phyloP scores from a whole-genome alignment of 257 asterid species.

The Rubia yunnanensis region DNA sequence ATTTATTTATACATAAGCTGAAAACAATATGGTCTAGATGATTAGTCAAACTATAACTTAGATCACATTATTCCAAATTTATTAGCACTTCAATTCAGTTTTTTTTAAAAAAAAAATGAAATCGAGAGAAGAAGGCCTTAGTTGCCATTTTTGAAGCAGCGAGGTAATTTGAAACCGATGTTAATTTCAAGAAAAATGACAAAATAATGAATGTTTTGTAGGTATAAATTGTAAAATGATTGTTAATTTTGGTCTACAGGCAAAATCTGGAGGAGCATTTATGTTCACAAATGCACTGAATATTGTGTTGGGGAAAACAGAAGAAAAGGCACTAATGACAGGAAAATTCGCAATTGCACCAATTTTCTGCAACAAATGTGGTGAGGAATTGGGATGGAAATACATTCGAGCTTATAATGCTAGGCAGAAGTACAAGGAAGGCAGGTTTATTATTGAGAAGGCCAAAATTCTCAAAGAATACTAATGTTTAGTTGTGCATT shows the following conservation, averaged over 20 bases:
- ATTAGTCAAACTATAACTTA: too few relatives aligned
- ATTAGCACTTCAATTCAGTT: too few relatives aligned
- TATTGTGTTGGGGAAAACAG: slow-evolving; percentile 24
- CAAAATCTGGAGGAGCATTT: slow-evolving; percentile 23
- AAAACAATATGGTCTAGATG: too few relatives aligned
- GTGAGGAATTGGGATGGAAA: slow-evolving; percentile 26
- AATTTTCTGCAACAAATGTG: slow-evolving; percentile 20
- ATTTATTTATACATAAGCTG: too few relatives aligned
- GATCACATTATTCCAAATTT: too few relatives aligned
- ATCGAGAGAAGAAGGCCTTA: too few relatives aligned
- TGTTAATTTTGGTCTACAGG: slow-evolving; percentile 7
- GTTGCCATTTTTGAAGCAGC: too few relatives aligned
- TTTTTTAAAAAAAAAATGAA: too few relatives aligned
- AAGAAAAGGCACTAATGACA: slow-evolving; percentile 17
- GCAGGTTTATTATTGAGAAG: slow-evolving; percentile 22
- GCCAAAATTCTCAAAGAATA: slow-evolving; percentile 28
- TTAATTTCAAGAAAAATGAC: too few relatives aligned
- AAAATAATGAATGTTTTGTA: too few relatives aligned
- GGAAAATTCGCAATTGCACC: slow-evolving; percentile 19
- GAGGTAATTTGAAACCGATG: too few relatives aligned
- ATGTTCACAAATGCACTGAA: slow-evolving; percentile 29
- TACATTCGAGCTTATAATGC: slow-evolving; percentile 26
- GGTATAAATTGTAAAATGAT: neutral
- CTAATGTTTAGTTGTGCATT: neutral
- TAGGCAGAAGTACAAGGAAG: slow-evolving; percentile 24